Conservation (phyloP, 768 basidiomycete species). For the Tricholoma hemisulphureum region DNA sequence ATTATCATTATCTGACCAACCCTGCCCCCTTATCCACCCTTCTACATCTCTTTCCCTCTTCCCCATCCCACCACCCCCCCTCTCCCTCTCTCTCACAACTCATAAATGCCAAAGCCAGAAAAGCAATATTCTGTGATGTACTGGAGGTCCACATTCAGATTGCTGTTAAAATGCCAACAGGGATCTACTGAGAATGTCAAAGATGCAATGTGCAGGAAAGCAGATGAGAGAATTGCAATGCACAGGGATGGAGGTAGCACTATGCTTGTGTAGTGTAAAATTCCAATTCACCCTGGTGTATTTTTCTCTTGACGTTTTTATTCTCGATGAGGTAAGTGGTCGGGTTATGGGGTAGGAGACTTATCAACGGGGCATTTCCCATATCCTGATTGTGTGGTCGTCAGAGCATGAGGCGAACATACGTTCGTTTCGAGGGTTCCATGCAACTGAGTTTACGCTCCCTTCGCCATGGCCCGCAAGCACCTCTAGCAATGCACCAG, state of each 20-base stretch:
- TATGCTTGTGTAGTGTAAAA: background rate
- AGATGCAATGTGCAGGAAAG: conserved; percentile 17
- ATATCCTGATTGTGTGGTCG: conserved; percentile 87
- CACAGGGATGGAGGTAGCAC: conserved; percentile 1
- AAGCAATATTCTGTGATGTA: conserved; percentile 21
- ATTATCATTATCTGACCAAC: no score
- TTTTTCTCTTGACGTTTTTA: conserved; percentile 67
- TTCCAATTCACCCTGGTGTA: conserved; percentile 37
- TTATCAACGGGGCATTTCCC: conserved; percentile 56
- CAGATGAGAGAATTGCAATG: background rate
- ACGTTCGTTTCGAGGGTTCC: conserved; percentile 88
- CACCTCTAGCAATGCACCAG: conserved; percentile 77
- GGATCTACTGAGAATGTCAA: conserved; percentile 8
- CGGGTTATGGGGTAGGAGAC: conserved; percentile 9
- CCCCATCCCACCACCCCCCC: no score
- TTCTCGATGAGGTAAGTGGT: conserved; percentile 24
- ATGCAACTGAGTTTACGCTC: conserved; percentile 92
- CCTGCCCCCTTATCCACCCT: no score
- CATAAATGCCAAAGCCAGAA: background rate
- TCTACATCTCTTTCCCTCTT: no score
- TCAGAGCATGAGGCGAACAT: conserved; percentile 98
- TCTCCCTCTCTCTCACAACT: no score
- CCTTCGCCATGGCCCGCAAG: conserved; percentile 84
- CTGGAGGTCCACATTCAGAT: conserved; percentile 20
- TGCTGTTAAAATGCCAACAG: conserved; percentile 29